Evolutionary conservation across 129 eudicot genomes (phyloP).

Genomic region (Flaveria sonorensis): DNA sequence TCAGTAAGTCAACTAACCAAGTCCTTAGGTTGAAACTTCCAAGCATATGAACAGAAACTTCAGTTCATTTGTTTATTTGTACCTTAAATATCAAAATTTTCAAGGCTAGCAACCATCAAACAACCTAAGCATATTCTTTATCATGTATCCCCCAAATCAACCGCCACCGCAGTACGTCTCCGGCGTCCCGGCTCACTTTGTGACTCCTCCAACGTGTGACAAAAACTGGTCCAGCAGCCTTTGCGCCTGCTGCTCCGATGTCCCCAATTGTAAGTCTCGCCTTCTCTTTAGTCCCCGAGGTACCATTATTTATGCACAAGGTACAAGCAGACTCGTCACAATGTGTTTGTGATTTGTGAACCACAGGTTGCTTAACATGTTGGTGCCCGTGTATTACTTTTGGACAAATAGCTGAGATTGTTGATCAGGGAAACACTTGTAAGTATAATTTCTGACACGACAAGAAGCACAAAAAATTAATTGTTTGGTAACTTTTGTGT

Average conservation of each 20-base stretch:
- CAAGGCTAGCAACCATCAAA: neutral
- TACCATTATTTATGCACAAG: conserved; percentile 1
- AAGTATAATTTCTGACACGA: too few species aligned
- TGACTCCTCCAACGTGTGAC: conserved; percentile 19
- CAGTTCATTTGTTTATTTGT: too few species aligned
- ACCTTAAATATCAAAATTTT: too few species aligned
- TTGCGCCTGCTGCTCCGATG: conserved; percentile 59
- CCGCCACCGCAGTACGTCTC: conserved; percentile 26
- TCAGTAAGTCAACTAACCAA: too few species aligned
- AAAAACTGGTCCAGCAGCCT: conserved; percentile 58
- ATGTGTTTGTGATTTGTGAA: neutral
- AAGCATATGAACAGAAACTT: too few species aligned
- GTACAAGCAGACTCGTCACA: neutral
- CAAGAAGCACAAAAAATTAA: too few species aligned
- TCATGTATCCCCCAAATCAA: neutral
- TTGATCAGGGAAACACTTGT: too few species aligned
- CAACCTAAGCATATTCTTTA: neutral
- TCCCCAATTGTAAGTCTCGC: conserved; percentile 49
- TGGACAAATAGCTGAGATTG: too few species aligned
- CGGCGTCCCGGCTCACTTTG: conserved; percentile 35
- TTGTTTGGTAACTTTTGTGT: too few species aligned
- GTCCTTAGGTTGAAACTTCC: too few species aligned
- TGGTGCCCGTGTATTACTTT: too few species aligned
- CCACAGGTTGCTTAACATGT: too few species aligned
- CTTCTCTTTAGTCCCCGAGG: neutral